Evolutionary conservation across 805 yeast species (phyloP).

Genomic region (Cyberlindnera americana): DNA sequence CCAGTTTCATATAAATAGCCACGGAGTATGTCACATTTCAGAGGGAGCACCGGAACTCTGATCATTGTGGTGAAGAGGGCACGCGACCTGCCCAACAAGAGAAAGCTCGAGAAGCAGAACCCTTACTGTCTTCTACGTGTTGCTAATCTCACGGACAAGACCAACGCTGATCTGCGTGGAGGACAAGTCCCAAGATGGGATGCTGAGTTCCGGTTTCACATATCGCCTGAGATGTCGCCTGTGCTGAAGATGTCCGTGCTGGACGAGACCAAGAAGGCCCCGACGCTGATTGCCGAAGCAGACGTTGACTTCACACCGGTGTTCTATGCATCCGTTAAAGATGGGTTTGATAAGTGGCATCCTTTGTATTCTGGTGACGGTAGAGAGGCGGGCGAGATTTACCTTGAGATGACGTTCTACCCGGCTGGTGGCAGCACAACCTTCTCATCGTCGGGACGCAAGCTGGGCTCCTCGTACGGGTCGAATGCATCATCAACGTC

Average conservation of each 20-base stretch:
- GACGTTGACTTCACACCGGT: slow-evolving; percentile 77
- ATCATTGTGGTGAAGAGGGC: slow-evolving; percentile 79
- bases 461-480: slow-evolving; percentile 6
- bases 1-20: too few species aligned
- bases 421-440: slow-evolving; percentile 40
- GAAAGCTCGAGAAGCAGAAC: slow-evolving; percentile 87
- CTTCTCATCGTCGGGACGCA: slow-evolving; percentile 5
- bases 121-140: slow-evolving; percentile 85
- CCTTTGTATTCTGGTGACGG: slow-evolving; percentile 55
- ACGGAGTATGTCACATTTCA: slow-evolving; percentile 29
- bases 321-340: slow-evolving; percentile 58
- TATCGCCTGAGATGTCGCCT: slow-evolving; percentile 62
- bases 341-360: slow-evolving; percentile 87
- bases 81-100: slow-evolving; percentile 78
- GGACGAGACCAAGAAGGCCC: slow-evolving; percentile 83
- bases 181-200: slow-evolving; percentile 95
- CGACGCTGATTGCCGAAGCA: slow-evolving; percentile 79
- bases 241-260: slow-evolving; percentile 67
- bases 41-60: slow-evolving; percentile 46
- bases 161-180: slow-evolving; percentile 76
- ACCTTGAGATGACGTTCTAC: slow-evolving; percentile 87
- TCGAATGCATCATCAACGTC: slow-evolving; percentile 6
- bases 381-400: slow-evolving; percentile 82
- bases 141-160: slow-evolving; percentile 76
- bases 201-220: slow-evolving; percentile 63